phyloP scores from a whole-genome alignment of 2,329 filamentous ascomycete genomes.

The Chaetomiaceae sp. region DNA sequence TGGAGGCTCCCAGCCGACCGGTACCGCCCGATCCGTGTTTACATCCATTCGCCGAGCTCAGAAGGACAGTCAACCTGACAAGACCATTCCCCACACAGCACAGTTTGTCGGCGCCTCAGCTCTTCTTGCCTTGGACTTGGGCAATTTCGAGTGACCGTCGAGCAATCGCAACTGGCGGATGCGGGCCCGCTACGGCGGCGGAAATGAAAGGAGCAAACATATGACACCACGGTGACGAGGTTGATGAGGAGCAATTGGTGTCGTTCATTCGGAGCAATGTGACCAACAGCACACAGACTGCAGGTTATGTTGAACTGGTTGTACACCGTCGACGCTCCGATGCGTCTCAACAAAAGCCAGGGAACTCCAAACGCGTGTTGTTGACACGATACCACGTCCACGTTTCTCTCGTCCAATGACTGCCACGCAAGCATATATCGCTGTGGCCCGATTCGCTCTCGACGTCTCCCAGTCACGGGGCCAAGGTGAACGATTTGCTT shows the following conservation, averaged over 20 bases:
- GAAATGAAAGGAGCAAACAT: slow-evolving; percentile 9
- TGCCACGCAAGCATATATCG: background rate
- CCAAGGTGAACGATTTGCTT: slow-evolving; percentile 3
- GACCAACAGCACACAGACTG: slow-evolving; percentile 5
- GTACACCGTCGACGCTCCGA: background rate
- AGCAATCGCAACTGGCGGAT: too few species aligned
- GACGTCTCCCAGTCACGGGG: background rate
- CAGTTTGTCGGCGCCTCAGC: background rate
- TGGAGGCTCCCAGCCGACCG: slow-evolving; percentile 12
- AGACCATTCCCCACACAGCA: background rate
- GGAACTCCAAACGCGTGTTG: background rate
- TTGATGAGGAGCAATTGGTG: background rate
- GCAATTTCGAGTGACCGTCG: too few species aligned
- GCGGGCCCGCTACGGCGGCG: too few species aligned
- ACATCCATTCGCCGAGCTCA: background rate
- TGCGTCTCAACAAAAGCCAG: background rate
- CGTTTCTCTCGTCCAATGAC: slow-evolving; percentile 6
- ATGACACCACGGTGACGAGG: background rate
- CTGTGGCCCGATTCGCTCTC: slow-evolving; percentile 11
- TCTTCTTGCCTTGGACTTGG: background rate
- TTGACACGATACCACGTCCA: slow-evolving; percentile 5
- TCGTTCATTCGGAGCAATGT: background rate
- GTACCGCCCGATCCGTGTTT: slow-evolving; percentile 10
- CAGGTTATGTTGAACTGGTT: background rate
- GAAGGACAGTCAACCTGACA: background rate